Base-by-base conservation (phyloP, 495 filamentous ascomycete genomes). In the Halenospora varia region DNA sequence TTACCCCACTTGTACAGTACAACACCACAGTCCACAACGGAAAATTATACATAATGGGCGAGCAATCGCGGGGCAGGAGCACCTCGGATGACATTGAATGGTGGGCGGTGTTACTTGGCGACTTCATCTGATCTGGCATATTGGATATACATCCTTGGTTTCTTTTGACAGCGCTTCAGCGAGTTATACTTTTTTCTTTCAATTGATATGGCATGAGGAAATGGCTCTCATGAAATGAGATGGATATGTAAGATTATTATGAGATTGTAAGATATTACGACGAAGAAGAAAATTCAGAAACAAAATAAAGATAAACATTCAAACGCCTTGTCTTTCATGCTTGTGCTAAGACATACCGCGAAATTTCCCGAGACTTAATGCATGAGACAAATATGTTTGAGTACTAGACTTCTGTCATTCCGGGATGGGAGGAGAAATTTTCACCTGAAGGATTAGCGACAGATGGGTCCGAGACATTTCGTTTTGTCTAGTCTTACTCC, bases 1-100 rank as follows among this genome's bases (percentile, higher is more conserved):
- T 48, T 39, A 23, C 45, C 11, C 44, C 15, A 20, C 48, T 24
- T 55, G 42, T 48, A 55, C 29, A 35, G n/a, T n/a, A n/a, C n/a
- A n/a, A n/a, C n/a, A n/a, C n/a, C n/a, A n/a, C n/a, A n/a, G n/a
- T n/a, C n/a, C n/a, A n/a, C n/a, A n/a, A n/a, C n/a, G n/a, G n/a
- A n/a, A 1, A 26, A 47, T 17, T 15, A 35, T 56, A 49, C 10
- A 50, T 23, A 56, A 47, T 35, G 55, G 48, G 40, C 56, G 56
- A 53, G 56, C 49, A 53, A 53, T 59, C 56, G 56, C 49, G 50
- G 24, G 25, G 56, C 24, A 29, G 40, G 11, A n/a, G n/a, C n/a
- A n/a, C n/a, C n/a, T n/a, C 17, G 35, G 40, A 54, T 54, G 19
- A 51, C n/a, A n/a, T n/a, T n/a, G n/a, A n/a, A n/a, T 24, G 3